Base-by-base conservation (phyloP, 176 grass and related monocot genomes). In the Chrysopogon serrulatus region DNA sequence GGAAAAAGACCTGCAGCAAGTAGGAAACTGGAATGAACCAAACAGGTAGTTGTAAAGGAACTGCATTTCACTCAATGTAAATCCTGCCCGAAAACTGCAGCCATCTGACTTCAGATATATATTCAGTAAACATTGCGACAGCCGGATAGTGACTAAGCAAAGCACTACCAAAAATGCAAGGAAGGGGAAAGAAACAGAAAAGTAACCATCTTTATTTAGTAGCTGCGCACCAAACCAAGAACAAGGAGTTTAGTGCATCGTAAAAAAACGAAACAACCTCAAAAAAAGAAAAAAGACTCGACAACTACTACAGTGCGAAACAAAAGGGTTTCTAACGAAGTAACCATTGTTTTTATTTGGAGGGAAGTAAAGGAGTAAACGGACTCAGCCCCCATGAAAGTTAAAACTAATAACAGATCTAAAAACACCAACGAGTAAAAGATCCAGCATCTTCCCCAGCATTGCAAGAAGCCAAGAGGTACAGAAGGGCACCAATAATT, bases 381-480 rank as follows among this genome's bases (percentile, higher is more conserved):
- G 4, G 39, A 45, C 31, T 67, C 6, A 23, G 14, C 15, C 34
- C 17, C 26, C 5, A 19, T 23, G 68, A 51, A n/a, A 40, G 18
- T 23, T 30, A 63, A 30, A 64, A 31, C 61, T 31, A 60, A 60
- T 60, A 57, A 10, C 60, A 81, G 70, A 87, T 81, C 44, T 76
- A 67, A 17, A 74, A 87, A 49, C 36, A 67, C 40, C 45, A 6
- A 19, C 10, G 16, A 62, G 32, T 32, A 64, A 18, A n/a, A 10
- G 56, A 27, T 13, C 32, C 31, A 1, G 33, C 32, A 2, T 17
- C 49, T 24, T 35, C 51, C 56, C n/a, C 30, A 40, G 37, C 86
- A 83, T 53, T 87, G 79, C 71, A 47, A 82, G 64, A 83, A 45
- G 54, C 49, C 65, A 85, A 36, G 24, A 79, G 74, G 37, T 60